Evolutionary conservation across 345 rosid genomes (phyloP).

Genomic region (Aquilaria yunnanensis): DNA sequence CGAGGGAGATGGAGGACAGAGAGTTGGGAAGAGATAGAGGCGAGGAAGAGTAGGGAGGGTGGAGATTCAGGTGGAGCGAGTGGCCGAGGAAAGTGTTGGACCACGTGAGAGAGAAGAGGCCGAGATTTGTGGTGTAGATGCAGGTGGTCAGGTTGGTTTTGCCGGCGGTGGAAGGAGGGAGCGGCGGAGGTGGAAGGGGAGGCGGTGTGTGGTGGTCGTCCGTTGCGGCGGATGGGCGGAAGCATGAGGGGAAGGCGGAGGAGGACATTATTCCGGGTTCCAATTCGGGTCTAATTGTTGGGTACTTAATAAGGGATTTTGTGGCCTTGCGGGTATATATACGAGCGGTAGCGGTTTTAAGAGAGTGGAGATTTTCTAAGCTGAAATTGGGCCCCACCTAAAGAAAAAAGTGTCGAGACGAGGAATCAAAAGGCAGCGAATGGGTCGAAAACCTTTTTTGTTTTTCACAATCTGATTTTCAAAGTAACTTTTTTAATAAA

Average conservation of each 20-base stretch:
- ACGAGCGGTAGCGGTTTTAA: not conserved
- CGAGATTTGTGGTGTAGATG: conserved; percentile 70
- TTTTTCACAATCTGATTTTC: no score
- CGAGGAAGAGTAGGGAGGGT: conserved; percentile 32
- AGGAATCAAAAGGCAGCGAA: no score
- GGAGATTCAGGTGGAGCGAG: conserved; percentile 71
- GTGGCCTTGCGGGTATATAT: conserved; percentile 17
- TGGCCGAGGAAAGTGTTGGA: conserved; percentile 68
- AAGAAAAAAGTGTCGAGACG: no score
- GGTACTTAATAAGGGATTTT: not conserved
- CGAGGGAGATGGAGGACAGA: conserved; percentile 39
- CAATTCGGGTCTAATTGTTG: not conserved
- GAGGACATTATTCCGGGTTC: conserved; percentile 40
- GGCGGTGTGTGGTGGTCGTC: conserved; percentile 15
- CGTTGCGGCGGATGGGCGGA: conserved; percentile 35
- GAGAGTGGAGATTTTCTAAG: not conserved
- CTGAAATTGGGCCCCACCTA: no score
- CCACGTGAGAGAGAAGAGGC: conserved; percentile 87
- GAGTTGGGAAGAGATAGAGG: conserved; percentile 40
- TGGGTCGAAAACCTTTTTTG: no score
- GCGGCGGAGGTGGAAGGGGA: conserved; percentile 23
- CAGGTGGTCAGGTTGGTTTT: conserved; percentile 57
- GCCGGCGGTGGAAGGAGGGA: conserved; percentile 25
- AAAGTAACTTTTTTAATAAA: no score
- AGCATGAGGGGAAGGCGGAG: conserved; percentile 37